Evolutionary conservation across 2,329 filamentous ascomycete species (phyloP).

Genomic region (Neurospora crassa): DNA sequence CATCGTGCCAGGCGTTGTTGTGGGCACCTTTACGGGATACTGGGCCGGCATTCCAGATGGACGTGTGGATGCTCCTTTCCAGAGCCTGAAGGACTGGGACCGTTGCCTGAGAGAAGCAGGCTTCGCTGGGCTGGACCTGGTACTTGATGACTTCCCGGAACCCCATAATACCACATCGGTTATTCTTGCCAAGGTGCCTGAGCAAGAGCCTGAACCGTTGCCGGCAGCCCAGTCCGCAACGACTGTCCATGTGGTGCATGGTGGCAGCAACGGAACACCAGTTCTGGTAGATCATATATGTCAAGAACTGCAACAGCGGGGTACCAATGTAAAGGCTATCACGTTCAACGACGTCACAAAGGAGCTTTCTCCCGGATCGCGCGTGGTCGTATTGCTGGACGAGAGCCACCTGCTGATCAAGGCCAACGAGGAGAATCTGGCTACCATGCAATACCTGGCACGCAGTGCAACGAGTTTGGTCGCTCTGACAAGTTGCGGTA

Average conservation of each 20-base stretch:
- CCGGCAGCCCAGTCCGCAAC: neutral
- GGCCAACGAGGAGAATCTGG: slow-evolving; percentile 2
- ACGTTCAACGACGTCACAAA: neutral
- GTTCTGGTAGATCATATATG: neutral
- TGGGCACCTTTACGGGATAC: slow-evolving; percentile 1
- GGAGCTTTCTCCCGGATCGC: neutral
- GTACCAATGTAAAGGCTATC: neutral
- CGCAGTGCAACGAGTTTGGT: slow-evolving; percentile 8
- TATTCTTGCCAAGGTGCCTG: slow-evolving; percentile 5
- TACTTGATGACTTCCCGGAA: slow-evolving; percentile 16
- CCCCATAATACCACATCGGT: slow-evolving; percentile 6
- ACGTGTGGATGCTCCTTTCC: slow-evolving; percentile 10
- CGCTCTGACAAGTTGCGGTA: slow-evolving; percentile 13
- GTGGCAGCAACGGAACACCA: neutral
- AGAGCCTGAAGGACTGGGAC: slow-evolving; percentile 15
- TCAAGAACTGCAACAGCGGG: neutral
- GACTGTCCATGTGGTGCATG: slow-evolving; percentile 1
- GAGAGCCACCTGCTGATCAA: neutral
- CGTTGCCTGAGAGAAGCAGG: slow-evolving; percentile 8
- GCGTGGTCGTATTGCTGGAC: slow-evolving; percentile 1
- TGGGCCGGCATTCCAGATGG: slow-evolving; percentile 8
- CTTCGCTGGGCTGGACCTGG: slow-evolving; percentile 17
- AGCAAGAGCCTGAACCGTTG: neutral
- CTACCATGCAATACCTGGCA: slow-evolving; percentile 12
- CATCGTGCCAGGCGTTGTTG: neutral